Evolutionary conservation across 2,329 filamentous ascomycete genomes (phyloP), one percentile per base, ranked within the genome.

Genomic region (Pseudopyrenochaeta lycopersici): DNA sequence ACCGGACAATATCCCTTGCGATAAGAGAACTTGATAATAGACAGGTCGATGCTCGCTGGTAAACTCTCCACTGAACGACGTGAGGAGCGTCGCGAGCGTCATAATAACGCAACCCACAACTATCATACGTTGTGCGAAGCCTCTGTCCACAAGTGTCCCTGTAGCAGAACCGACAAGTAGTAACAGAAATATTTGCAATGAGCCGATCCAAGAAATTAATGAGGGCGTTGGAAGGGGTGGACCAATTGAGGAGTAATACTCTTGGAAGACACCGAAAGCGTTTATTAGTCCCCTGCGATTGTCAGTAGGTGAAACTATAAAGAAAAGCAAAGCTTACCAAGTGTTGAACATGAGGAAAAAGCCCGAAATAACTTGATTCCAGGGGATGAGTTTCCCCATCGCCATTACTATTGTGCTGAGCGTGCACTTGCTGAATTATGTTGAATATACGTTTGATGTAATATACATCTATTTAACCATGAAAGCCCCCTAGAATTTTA

Each of bases 131-230:
- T 46, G 27, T n/a, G 56, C 56, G 21, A 49, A 23, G n/a, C 56
- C 56, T 60, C 39, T 45, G 35, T 60, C 56, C 18, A 60, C 53
- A 27, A 56, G 42, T 30, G 54, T 54, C n/a, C 56, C 56, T 10
- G 53, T 60, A 5, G 47, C 50, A 41, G 56, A 60, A 14, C 56
- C 56, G 44, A 49, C 52, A n/a, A 46, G 42, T 30, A 60, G 38
- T 14, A 60, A 31, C 2, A 56, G 47, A 38, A 60, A 60, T 2
- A 50, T 56, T 27, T 60, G 56, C 30, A 81, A 68, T 40, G 78
- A 79, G 1, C 80, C 80, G 2, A 82, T 74, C 80, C 80, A 82
- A 6, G 80, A 79, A 27, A 82, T 78, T 30, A 78, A 76, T 1
- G 80, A 81, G 4, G 57, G 49, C 15, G 53, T 54, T 12, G 64